These are phyloP conservation scores for Oryza nivara DNA, from an alignment of 176 grass and related monocot genomes.

Conservation along the genomic window DNA sequence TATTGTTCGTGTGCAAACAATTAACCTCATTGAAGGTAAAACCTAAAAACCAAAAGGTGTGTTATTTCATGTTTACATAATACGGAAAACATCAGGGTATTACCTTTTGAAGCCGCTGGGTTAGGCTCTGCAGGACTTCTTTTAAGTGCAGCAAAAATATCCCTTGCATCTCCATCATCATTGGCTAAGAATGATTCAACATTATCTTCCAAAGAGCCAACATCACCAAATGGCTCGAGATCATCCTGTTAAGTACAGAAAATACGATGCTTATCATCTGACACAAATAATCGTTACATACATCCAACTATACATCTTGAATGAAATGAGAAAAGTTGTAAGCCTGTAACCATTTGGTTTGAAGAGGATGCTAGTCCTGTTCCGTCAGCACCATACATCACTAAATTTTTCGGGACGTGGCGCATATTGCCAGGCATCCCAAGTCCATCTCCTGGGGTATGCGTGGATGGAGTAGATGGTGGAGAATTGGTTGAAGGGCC, in stretches of 20 bases:
- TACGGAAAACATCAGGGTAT: constrained; percentile 6
- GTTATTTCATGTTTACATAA: constrained; percentile 8
- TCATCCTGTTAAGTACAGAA: constrained; percentile 74
- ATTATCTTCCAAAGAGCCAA: constrained; percentile 92
- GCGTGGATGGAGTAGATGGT: constrained; percentile 90
- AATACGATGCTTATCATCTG: constrained; percentile 28
- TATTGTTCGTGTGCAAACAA: constrained; percentile 84
- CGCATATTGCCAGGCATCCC: constrained; percentile 70
- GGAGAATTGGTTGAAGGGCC: constrained; percentile 82
- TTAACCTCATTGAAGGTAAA: constrained; percentile 88
- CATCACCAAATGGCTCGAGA: constrained; percentile 90
- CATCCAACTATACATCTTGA: constrained; percentile 7
- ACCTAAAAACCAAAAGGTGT: constrained; percentile 52
- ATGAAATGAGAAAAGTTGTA: constrained; percentile 41
- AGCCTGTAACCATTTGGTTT: constrained; percentile 86
- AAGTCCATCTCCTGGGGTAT: constrained; percentile 78
- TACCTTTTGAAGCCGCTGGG: constrained; percentile 72
- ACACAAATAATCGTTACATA: constrained; percentile 30
- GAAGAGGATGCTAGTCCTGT: constrained; percentile 91
- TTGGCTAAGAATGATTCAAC: constrained; percentile 97
- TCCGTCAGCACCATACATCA: constrained; percentile 91
- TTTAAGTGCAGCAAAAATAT: constrained; percentile 92
- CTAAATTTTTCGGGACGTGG: constrained; percentile 75
- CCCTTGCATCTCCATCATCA: constrained; percentile 82
- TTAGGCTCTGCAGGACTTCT: constrained; percentile 67